Evolutionary conservation across 345 rosid species (phyloP).

Genomic region (Sonneratia caseolaris): DNA sequence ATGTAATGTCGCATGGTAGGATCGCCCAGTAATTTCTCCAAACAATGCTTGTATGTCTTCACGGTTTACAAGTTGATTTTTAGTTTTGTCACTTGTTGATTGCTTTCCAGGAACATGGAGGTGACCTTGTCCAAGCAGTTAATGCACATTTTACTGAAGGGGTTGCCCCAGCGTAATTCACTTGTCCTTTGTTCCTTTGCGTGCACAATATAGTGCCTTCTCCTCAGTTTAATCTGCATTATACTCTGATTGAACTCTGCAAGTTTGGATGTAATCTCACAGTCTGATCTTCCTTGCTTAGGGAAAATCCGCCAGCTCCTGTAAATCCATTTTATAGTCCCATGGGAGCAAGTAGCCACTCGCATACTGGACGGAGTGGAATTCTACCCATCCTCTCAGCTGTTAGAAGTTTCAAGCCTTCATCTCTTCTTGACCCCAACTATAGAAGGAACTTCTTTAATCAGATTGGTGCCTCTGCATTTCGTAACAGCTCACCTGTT

Average conservation of each 20-base stretch:
- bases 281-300: constrained; percentile 17
- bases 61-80: background rate
- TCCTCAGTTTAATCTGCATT: background rate
- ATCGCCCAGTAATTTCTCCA: too few relatives aligned
- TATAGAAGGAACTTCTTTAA: constrained; percentile 55
- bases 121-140: constrained; percentile 61
- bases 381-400: constrained; percentile 50
- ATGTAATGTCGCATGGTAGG: too few relatives aligned
- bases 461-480: constrained; percentile 40
- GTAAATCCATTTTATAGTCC: constrained; percentile 22
- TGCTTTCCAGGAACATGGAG: constrained; percentile 49
- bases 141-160: constrained; percentile 55
- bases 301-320: constrained; percentile 27
- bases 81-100: background rate
- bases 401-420: constrained; percentile 63
- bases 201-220: background rate
- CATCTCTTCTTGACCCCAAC: constrained; percentile 57
- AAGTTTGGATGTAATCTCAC: background rate
- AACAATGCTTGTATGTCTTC: too few relatives aligned
- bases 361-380: constrained; percentile 26
- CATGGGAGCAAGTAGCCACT: constrained; percentile 24
- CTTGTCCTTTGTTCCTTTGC: background rate
- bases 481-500: constrained; percentile 16
- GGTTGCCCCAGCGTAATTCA: constrained; percentile 35
- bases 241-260: constrained; percentile 1